phyloP scores from a whole-genome alignment of 1,284 basidiomycete genomes.

The Cryptococcus sp. region DNA sequence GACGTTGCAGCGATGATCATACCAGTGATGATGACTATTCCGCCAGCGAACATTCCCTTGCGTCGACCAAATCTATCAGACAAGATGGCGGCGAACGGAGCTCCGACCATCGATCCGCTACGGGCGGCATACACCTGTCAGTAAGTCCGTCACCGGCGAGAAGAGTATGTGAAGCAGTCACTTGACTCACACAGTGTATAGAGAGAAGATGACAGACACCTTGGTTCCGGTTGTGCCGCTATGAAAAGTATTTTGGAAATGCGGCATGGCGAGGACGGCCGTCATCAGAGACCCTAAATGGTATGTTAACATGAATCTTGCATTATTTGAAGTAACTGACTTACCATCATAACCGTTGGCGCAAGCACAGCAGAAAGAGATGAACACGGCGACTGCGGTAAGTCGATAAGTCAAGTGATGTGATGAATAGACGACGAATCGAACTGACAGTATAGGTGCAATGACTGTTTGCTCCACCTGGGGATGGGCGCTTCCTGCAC shows the following conservation, averaged over 20 bases:
- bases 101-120: constrained; percentile 26
- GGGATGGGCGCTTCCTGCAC: constrained; percentile 26
- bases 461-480: constrained; percentile 22
- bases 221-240: constrained; percentile 23
- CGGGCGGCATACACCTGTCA: not conserved
- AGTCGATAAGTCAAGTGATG: not conserved
- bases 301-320: not conserved
- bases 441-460: constrained; percentile 31
- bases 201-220: constrained; percentile 29
- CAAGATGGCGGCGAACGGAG: constrained; percentile 26
- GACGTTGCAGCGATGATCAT: constrained; percentile 17
- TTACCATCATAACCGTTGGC: constrained; percentile 41
- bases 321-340: not conserved
- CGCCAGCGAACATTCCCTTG: constrained; percentile 15
- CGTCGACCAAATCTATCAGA: constrained; percentile 19
- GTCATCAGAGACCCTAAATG: constrained; percentile 21
- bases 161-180: not conserved
- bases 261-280: constrained; percentile 28
- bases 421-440: no score
- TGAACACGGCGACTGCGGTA: constrained; percentile 28
- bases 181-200: constrained; percentile 35
- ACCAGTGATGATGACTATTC: constrained; percentile 15
- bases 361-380: constrained; percentile 35
- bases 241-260: constrained; percentile 32
- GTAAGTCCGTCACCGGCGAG: not conserved